Conservation (phyloP, 2,329 filamentous ascomycete genomes). For the Orbilia brochopaga region DNA sequence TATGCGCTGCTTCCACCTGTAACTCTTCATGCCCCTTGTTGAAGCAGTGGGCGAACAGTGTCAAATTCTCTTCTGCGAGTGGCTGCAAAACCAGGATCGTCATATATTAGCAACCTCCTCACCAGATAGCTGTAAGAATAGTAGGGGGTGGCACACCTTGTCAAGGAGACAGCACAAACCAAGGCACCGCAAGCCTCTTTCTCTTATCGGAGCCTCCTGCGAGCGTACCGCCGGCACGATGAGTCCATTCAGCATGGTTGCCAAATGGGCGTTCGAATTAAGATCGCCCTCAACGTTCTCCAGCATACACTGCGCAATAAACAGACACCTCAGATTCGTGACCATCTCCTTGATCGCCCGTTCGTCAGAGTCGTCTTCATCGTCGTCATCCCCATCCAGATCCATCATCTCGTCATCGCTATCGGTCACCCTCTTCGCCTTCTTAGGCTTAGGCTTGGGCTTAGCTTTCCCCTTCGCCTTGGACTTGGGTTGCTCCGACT, state of each 20-base stretch:
- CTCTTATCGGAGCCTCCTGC: constrained; percentile 88
- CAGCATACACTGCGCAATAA: constrained; percentile 97
- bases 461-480: constrained; percentile 29
- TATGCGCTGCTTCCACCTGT: constrained; percentile 87
- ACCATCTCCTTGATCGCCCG: constrained; percentile 90
- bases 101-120: constrained; percentile 32
- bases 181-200: constrained; percentile 85
- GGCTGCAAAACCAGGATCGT: constrained; percentile 62
- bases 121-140: background rate
- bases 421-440: constrained; percentile 58
- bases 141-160: constrained; percentile 63
- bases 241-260: constrained; percentile 96
- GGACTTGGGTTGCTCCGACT: constrained; percentile 53
- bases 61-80: constrained; percentile 88
- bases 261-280: constrained; percentile 87
- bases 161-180: constrained; percentile 91
- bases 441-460: constrained; percentile 51
- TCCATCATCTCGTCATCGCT: constrained; percentile 68
- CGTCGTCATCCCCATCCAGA: constrained; percentile 48
- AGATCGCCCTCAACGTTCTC: constrained; percentile 87
- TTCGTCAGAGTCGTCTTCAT: constrained; percentile 64
- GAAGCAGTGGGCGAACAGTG: constrained; percentile 94
- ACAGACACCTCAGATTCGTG: constrained; percentile 97
- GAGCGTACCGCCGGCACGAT: constrained; percentile 93
- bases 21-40: constrained; percentile 87